Conservation (phyloP, 371 early-diverging fungal species). For the Rhizopus stolonifer region DNA sequence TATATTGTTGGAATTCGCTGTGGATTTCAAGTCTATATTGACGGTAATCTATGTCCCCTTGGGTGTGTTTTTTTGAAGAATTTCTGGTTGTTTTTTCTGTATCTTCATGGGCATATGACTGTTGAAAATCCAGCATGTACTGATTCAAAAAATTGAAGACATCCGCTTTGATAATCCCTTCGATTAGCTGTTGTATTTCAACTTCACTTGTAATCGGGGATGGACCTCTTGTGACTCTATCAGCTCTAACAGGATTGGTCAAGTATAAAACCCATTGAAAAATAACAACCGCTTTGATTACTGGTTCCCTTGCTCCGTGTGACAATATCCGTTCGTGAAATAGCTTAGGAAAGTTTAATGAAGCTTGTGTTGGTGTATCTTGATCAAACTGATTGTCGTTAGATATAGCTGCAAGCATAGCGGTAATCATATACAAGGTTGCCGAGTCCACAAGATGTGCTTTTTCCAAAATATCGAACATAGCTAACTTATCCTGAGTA, state of each 20-base stretch:
- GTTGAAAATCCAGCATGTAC: constrained; percentile 64
- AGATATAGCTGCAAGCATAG: constrained; percentile 59
- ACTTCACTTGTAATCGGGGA: constrained; percentile 53
- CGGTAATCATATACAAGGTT: constrained; percentile 52
- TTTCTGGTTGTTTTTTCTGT: constrained; percentile 26
- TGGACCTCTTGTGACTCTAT: constrained; percentile 29
- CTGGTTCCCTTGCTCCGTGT: constrained; percentile 52
- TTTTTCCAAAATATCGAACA: constrained; percentile 56
- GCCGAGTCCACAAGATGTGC: constrained; percentile 55
- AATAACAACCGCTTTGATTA: constrained; percentile 60
- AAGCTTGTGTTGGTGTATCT: background rate
- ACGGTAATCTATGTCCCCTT: constrained; percentile 33
- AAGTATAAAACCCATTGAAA: constrained; percentile 64
- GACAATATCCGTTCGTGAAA: constrained; percentile 34
- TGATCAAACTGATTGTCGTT: constrained; percentile 2
- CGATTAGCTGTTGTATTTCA: constrained; percentile 57
- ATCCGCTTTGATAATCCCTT: constrained; percentile 51
- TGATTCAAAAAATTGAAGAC: constrained; percentile 73
- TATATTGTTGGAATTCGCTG: constrained; percentile 49
- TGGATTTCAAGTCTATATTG: constrained; percentile 41
- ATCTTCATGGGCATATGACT: constrained; percentile 29
- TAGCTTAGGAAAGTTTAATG: constrained; percentile 15
- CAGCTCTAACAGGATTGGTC: constrained; percentile 49
- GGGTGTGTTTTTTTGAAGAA: constrained; percentile 6
- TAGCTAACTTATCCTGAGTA: constrained; percentile 42